Conservation (phyloP, 2,329 filamentous ascomycete species). For the Plectosphaerella plurivora region DNA sequence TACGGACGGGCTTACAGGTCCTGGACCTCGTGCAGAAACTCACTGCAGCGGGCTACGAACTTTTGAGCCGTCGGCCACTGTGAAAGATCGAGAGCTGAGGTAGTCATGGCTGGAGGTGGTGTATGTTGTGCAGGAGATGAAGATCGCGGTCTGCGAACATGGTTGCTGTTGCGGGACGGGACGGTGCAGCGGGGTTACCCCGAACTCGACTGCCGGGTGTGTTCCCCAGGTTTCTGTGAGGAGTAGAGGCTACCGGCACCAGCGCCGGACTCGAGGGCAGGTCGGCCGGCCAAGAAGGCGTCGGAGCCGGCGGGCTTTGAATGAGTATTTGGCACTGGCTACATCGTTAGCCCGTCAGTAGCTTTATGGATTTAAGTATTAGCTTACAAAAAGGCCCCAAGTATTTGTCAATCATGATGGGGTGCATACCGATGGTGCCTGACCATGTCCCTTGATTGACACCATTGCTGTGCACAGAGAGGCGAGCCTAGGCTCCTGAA, state of each 20-base stretch:
- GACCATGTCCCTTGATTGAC: too few species aligned
- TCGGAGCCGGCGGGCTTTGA: neutral
- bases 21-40: conserved; percentile 24
- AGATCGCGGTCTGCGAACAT: too few species aligned
- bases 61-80: conserved; percentile 22
- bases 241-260: conserved; percentile 1
- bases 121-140: too few species aligned
- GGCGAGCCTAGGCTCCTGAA: too few species aligned
- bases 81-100: conserved; percentile 16
- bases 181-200: neutral
- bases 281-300: neutral
- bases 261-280: neutral
- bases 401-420: neutral
- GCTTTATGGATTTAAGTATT: too few species aligned
- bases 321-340: too few species aligned
- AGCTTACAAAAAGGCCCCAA: too few species aligned
- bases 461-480: too few species aligned
- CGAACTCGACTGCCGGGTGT: conserved; percentile 1
- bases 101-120: conserved; percentile 2
- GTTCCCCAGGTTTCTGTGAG: neutral
- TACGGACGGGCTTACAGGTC: conserved; percentile 20
- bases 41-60: conserved; percentile 19
- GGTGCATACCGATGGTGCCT: too few species aligned
- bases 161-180: neutral
- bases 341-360: too few species aligned